phyloP scores from a whole-genome alignment of 306 rosid genomes.

The Senna siamea region DNA sequence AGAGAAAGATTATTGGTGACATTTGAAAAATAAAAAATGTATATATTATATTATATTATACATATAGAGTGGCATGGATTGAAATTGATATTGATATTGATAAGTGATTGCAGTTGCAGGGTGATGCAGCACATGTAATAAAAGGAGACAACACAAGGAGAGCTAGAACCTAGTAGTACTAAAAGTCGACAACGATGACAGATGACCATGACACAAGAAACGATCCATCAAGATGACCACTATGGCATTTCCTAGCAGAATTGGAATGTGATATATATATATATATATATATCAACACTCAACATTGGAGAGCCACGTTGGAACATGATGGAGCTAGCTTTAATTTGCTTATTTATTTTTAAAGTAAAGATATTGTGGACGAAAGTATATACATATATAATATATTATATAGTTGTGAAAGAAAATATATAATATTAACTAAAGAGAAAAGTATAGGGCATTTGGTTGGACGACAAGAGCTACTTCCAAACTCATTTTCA shows the following conservation, averaged over 20 bases:
- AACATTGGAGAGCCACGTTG: background rate
- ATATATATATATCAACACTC: background rate
- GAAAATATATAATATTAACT: background rate
- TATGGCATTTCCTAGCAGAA: conserved; percentile 7
- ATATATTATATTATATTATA: no score
- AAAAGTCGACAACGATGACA: background rate
- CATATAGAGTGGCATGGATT: no score
- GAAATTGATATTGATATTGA: no score
- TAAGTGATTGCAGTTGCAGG: background rate
- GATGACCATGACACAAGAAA: background rate
- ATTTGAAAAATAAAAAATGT: no score
- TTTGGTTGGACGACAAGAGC: conserved; percentile 27
- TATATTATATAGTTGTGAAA: no score
- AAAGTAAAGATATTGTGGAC: no score
- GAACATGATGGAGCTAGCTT: background rate
- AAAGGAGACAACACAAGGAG: background rate
- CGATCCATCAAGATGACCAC: background rate
- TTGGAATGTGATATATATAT: no score
- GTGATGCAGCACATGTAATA: background rate
- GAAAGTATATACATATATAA: no score
- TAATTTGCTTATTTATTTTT: no score
- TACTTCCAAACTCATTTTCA: background rate
- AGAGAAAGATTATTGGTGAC: background rate
- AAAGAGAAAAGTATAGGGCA: conserved; percentile 29
- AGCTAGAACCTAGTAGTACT: background rate